phyloP scores from a whole-genome alignment of 2,329 filamentous ascomycete genomes.

The Moelleriella libera region DNA sequence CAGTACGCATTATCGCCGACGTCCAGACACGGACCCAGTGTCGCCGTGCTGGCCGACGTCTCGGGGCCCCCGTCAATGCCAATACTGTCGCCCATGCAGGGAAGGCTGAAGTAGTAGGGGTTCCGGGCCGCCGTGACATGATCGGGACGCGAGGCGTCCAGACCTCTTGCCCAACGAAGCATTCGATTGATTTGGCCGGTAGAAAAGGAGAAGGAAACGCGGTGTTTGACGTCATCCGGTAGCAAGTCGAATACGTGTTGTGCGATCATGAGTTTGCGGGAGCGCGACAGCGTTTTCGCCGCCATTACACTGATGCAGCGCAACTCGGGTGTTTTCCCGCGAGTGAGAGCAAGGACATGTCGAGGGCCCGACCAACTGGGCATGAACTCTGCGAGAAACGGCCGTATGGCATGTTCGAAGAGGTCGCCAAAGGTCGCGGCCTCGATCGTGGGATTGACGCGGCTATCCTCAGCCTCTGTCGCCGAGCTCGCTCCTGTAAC shows the following conservation, averaged over 20 bases:
- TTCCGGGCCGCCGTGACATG: slow-evolving; percentile 26
- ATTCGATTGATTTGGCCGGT: slow-evolving; percentile 20
- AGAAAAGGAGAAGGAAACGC: slow-evolving; percentile 22
- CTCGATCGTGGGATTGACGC: slow-evolving; percentile 16
- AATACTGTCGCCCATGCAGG: slow-evolving; percentile 31
- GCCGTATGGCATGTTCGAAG: slow-evolving; percentile 28
- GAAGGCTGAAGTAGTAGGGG: slow-evolving; percentile 25
- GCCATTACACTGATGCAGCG: slow-evolving; percentile 28
- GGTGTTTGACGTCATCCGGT: slow-evolving; percentile 15
- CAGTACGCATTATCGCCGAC: slow-evolving; percentile 23
- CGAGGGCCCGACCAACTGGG: slow-evolving; percentile 25
- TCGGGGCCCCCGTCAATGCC: slow-evolving; percentile 16
- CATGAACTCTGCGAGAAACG: slow-evolving; percentile 26
- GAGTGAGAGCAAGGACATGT: slow-evolving; percentile 23
- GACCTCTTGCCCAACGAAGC: slow-evolving; percentile 24
- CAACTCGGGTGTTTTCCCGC: slow-evolving; percentile 18
- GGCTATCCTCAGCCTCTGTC: slow-evolving; percentile 12
- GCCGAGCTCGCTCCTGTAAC: slow-evolving; percentile 11
- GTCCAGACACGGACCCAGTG: slow-evolving; percentile 24
- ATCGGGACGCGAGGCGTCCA: slow-evolving; percentile 21
- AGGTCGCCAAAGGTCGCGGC: slow-evolving; percentile 22
- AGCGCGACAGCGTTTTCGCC: slow-evolving; percentile 15
- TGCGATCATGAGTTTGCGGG: slow-evolving; percentile 23
- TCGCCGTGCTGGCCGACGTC: slow-evolving; percentile 22
- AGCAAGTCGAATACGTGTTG: slow-evolving; percentile 26